These are phyloP conservation scores for Cryptosporidium sp. DNA, from an alignment of 169 alveolate genomes.

Conservation along the genomic window DNA sequence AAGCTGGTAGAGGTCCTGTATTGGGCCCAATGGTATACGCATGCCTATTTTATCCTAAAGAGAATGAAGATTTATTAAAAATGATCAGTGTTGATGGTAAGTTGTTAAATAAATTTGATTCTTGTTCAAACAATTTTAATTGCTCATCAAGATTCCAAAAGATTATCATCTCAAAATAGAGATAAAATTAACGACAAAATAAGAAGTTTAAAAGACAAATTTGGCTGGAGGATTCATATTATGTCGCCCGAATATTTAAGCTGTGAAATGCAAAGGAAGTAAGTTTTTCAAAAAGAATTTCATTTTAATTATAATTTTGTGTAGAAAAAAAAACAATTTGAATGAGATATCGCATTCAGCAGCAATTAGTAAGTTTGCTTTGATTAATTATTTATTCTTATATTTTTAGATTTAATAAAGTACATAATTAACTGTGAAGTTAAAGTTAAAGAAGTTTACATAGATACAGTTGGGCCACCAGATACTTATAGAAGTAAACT, in stretches of 20 bases:
- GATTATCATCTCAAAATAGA: conserved; percentile 85
- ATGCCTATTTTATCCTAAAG: conserved; percentile 92
- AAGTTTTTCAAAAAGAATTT: conserved; percentile 2
- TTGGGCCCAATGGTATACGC: conserved; percentile 99
- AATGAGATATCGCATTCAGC: conserved; percentile 93
- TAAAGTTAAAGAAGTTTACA: conserved; percentile 84
- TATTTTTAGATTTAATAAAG: conserved; percentile 78
- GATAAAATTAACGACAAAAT: conserved; percentile 86
- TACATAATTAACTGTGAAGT: conserved; percentile 78
- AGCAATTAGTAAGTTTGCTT: conserved; percentile 81
- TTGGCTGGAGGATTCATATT: conserved; percentile 83
- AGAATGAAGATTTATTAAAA: conserved; percentile 81
- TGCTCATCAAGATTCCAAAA: conserved; percentile 87
- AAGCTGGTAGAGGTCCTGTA: conserved; percentile 99
- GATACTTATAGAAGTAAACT: conserved; percentile 88
- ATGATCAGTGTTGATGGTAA: conserved; percentile 87
- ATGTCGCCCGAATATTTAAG: conserved; percentile 88
- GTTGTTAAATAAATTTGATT: neutral
- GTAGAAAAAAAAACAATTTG: conserved; percentile 88
- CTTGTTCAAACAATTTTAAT: neutral
- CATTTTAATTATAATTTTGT: neutral
- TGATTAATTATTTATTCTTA: neutral
- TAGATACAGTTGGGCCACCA: conserved; percentile 97
- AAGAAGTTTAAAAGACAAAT: conserved; percentile 78
- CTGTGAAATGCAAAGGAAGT: conserved; percentile 88